Conservation (phyloP, 805 yeast genomes). For the Yamadazyma nakazawae region DNA sequence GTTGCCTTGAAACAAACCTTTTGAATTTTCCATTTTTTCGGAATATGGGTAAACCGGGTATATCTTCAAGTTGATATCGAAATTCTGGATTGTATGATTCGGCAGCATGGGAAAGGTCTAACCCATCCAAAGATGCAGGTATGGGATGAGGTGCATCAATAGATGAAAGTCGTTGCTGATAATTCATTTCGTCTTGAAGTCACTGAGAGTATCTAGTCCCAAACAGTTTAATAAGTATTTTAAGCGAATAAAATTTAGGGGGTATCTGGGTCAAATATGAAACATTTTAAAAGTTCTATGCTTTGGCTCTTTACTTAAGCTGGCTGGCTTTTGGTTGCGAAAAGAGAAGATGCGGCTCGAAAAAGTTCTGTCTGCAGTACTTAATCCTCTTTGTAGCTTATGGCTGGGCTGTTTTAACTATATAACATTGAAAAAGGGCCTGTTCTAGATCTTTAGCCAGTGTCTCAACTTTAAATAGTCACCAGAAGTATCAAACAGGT, state of each 20-base stretch:
- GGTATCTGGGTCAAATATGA: neutral
- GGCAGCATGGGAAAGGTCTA: constrained; percentile 29
- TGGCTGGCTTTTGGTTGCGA: constrained; percentile 9
- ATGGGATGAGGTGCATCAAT: constrained; percentile 23
- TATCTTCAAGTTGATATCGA: constrained; percentile 19
- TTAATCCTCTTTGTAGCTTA: neutral
- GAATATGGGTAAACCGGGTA: constrained; percentile 22
- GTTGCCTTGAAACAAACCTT: constrained; percentile 14
- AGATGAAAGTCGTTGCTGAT: constrained; percentile 21
- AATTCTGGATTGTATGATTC: constrained; percentile 24
- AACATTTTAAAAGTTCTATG: neutral
- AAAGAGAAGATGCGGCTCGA: constrained; percentile 8
- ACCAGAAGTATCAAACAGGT: too few species aligned
- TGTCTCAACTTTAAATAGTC: too few species aligned
- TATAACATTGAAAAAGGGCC: neutral
- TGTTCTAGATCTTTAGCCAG: neutral
- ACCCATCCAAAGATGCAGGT: constrained; percentile 20
- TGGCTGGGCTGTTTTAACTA: neutral
- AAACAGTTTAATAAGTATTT: too few species aligned
- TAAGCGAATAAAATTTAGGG: too few species aligned
- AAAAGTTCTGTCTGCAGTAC: neutral
- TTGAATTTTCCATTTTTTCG: constrained; percentile 19
- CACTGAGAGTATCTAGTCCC: too few species aligned
- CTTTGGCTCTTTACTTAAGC: neutral
- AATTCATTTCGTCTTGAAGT: neutral